Conservation (phyloP, 768 basidiomycete species). For the Boletus rubropictus region DNA sequence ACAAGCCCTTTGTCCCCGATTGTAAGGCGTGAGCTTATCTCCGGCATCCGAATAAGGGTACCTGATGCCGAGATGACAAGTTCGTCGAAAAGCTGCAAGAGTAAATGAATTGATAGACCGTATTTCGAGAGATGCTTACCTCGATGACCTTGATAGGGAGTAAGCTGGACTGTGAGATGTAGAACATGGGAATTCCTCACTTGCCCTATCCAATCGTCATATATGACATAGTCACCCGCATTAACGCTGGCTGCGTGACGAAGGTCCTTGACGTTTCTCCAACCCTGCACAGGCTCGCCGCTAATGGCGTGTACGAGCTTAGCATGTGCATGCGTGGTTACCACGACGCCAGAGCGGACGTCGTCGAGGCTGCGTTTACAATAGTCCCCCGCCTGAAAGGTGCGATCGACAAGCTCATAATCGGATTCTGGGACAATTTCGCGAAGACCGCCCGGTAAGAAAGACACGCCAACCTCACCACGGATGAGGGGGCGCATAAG, state of each 20-base stretch:
- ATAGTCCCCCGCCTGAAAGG: slow-evolving; percentile 71
- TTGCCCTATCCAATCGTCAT: slow-evolving; percentile 87
- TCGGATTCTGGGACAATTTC: slow-evolving; percentile 69
- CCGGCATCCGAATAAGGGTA: slow-evolving; percentile 67
- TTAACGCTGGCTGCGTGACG: slow-evolving; percentile 56
- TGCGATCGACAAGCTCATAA: slow-evolving; percentile 68
- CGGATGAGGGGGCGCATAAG: slow-evolving; percentile 67
- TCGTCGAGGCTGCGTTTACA: slow-evolving; percentile 77
- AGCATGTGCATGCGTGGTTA: slow-evolving; percentile 55
- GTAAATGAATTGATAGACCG: slow-evolving; percentile 10
- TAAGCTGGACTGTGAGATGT: slow-evolving; percentile 6
- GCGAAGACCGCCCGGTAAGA: slow-evolving; percentile 47
- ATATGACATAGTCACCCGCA: slow-evolving; percentile 75
- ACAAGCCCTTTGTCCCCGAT: slow-evolving; percentile 77
- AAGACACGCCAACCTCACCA: slow-evolving; percentile 82
- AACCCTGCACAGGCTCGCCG: slow-evolving; percentile 51
- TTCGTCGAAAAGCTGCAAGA: slow-evolving; percentile 73
- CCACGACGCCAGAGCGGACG: slow-evolving; percentile 69
- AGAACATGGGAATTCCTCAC: slow-evolving; percentile 37
- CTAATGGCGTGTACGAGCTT: slow-evolving; percentile 72
- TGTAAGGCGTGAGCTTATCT: slow-evolving; percentile 67
- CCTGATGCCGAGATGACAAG: slow-evolving; percentile 63
- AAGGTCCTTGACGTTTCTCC: slow-evolving; percentile 57
- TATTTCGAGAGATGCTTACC: slow-evolving; percentile 38
- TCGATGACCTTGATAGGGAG: slow-evolving; percentile 56